Evolutionary conservation across 2,329 filamentous ascomycete genomes (phyloP).

Genomic region (Claviceps sp.): DNA sequence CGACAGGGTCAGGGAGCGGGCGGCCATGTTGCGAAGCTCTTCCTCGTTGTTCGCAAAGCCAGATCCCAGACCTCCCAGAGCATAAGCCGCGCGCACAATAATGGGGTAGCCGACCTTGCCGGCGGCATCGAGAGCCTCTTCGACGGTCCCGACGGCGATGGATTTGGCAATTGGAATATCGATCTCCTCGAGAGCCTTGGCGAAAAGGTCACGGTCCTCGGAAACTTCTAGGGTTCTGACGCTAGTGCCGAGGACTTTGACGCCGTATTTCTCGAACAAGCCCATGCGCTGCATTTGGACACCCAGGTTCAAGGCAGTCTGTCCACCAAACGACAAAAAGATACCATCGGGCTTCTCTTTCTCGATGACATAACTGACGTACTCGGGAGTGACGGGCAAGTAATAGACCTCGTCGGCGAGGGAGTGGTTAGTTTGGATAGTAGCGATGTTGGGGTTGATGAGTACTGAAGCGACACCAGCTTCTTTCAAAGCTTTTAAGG

Average conservation of each 20-base stretch:
- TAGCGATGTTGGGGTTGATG: slow-evolving; percentile 97
- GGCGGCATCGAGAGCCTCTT: slow-evolving; percentile 82
- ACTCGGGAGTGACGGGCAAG: slow-evolving; percentile 92
- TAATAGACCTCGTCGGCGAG: slow-evolving; percentile 98
- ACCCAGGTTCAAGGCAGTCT: slow-evolving; percentile 92
- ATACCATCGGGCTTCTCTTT: slow-evolving; percentile 92
- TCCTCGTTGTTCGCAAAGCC: slow-evolving; percentile 91
- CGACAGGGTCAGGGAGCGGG: slow-evolving; percentile 80
- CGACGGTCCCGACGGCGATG: slow-evolving; percentile 79
- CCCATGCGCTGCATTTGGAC: slow-evolving; percentile 96
- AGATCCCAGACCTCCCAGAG: slow-evolving; percentile 87
- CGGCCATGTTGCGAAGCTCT: slow-evolving; percentile 86
- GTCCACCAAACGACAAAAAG: slow-evolving; percentile 92
- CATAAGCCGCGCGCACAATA: slow-evolving; percentile 94
- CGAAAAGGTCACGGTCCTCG: slow-evolving; percentile 92
- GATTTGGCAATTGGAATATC: slow-evolving; percentile 95
- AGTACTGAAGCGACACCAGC: slow-evolving; percentile 82
- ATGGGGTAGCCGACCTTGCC: slow-evolving; percentile 87
- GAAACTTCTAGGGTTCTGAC: slow-evolving; percentile 87
- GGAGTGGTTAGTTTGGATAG: slow-evolving; percentile 92
- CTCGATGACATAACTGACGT: slow-evolving; percentile 95
- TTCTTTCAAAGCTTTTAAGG: slow-evolving; percentile 92
- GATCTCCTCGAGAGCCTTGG: slow-evolving; percentile 92
- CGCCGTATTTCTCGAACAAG: slow-evolving; percentile 86
- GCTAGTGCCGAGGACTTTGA: slow-evolving; percentile 90